These are phyloP conservation scores for Pythium oligandrum DNA, from an alignment of 352 stramenopile genomes.

Conservation along the genomic window DNA sequence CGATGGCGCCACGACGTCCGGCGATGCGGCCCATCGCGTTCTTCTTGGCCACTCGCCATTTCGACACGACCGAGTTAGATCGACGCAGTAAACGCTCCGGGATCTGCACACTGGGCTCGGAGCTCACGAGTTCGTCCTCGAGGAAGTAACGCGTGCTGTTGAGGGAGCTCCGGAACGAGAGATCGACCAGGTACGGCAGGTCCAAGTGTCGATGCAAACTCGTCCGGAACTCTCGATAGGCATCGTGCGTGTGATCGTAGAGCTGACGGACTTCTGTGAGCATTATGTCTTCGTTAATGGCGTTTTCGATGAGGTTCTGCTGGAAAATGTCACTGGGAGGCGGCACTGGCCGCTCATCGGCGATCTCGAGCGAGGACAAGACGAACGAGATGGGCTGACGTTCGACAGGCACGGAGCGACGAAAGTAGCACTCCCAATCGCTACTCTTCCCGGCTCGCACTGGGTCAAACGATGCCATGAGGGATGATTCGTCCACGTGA, in stretches of 20 bases:
- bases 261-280: conserved; percentile 60
- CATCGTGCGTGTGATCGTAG: conserved; percentile 61
- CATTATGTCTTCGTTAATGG: conserved; percentile 47
- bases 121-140: conserved; percentile 29
- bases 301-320: conserved; percentile 38
- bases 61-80: conserved; percentile 21
- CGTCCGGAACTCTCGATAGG: conserved; percentile 50
- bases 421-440: conserved; percentile 60
- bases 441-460: conserved; percentile 12
- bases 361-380: conserved; percentile 46
- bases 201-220: conserved; percentile 58
- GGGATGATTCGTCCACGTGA: conserved; percentile 53
- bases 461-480: conserved; percentile 53
- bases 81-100: conserved; percentile 19
- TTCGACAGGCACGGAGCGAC: conserved; percentile 54
- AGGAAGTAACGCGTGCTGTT: conserved; percentile 62
- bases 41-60: conserved; percentile 42
- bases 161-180: conserved; percentile 62
- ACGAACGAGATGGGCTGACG: conserved; percentile 68
- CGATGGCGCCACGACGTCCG: conserved; percentile 41
- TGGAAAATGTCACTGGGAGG: conserved; percentile 62
- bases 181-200: conserved; percentile 55
- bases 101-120: conserved; percentile 38
- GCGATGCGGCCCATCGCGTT: conserved; percentile 30
- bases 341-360: conserved; percentile 37